Evolutionary conservation across 163 green algal genomes (phyloP).

Genomic region (Picocystis sp.): DNA sequence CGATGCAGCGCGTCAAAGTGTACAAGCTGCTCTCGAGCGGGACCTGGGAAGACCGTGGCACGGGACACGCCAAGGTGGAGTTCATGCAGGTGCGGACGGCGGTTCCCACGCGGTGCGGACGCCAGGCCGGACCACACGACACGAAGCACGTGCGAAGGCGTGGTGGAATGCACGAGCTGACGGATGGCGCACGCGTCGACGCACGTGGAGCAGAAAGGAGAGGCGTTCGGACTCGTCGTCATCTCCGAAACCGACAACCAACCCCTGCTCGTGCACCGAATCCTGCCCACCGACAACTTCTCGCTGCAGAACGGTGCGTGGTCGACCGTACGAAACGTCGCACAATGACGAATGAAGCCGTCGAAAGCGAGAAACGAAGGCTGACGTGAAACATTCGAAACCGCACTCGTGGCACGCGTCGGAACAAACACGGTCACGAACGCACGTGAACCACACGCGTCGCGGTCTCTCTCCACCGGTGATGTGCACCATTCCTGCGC

Average conservation of each 20-base stretch:
- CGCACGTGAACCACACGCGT: no score
- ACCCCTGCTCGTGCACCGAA: constrained; percentile 67
- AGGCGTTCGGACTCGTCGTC: constrained; percentile 56
- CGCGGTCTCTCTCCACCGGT: no score
- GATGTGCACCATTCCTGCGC: no score
- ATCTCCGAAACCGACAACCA: constrained; percentile 58
- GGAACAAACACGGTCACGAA: no score
- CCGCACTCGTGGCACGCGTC: no score
- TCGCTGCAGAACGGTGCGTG: constrained; percentile 54
- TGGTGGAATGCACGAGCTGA: background rate
- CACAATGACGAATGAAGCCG: no score
- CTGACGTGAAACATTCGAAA: no score
- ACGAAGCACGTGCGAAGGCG: background rate
- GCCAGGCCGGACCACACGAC: background rate
- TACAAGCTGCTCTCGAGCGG: constrained; percentile 74
- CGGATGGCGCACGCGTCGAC: background rate
- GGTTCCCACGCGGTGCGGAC: background rate
- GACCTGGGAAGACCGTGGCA: constrained; percentile 88
- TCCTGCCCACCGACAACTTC: constrained; percentile 63
- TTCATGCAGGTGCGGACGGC: constrained; percentile 53
- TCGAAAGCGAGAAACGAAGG: no score
- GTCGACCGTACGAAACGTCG: background rate
- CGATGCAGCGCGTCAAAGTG: constrained; percentile 74
- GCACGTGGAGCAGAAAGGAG: background rate
- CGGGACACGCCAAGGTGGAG: constrained; percentile 69